These are phyloP conservation scores for Fusarium fujikuroi DNA, from an alignment of 2,329 filamentous ascomycete genomes.

Conservation along the genomic window DNA sequence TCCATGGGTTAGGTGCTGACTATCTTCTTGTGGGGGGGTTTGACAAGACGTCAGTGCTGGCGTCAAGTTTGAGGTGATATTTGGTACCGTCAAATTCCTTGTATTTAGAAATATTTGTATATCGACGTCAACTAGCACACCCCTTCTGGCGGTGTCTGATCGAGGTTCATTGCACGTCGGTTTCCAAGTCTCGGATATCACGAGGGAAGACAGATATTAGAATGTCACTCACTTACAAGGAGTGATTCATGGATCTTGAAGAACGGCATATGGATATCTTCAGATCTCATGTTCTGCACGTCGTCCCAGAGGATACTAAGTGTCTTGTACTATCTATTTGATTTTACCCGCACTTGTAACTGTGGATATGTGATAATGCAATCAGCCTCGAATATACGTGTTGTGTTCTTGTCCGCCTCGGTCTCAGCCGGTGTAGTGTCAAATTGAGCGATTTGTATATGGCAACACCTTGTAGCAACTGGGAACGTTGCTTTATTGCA, in stretches of 20 bases:
- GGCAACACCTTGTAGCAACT: constrained; percentile 10
- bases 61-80: constrained; percentile 11
- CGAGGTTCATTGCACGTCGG: constrained; percentile 16
- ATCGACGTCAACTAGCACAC: background rate
- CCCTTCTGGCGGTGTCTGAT: constrained; percentile 14
- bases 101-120: background rate
- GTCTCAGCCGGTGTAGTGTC: constrained; percentile 19
- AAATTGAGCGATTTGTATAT: constrained; percentile 32
- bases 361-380: constrained; percentile 26
- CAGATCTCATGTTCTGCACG: constrained; percentile 5
- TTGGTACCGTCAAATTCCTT: background rate
- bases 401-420: constrained; percentile 12
- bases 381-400: constrained; percentile 23
- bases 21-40: constrained; percentile 28
- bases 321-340: constrained; percentile 28
- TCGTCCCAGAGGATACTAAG: background rate
- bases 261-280: constrained; percentile 20
- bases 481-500: constrained; percentile 18
- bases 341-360: background rate
- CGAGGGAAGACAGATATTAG: constrained; percentile 3
- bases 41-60: constrained; percentile 31
- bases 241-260: constrained; percentile 21
- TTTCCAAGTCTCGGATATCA: constrained; percentile 4
- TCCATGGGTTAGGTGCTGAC: constrained; percentile 5
- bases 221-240: constrained; percentile 14